These are phyloP conservation scores for Phytophthora ohioensis DNA, from an alignment of 352 stramenopile genomes.

Conservation along the genomic window DNA sequence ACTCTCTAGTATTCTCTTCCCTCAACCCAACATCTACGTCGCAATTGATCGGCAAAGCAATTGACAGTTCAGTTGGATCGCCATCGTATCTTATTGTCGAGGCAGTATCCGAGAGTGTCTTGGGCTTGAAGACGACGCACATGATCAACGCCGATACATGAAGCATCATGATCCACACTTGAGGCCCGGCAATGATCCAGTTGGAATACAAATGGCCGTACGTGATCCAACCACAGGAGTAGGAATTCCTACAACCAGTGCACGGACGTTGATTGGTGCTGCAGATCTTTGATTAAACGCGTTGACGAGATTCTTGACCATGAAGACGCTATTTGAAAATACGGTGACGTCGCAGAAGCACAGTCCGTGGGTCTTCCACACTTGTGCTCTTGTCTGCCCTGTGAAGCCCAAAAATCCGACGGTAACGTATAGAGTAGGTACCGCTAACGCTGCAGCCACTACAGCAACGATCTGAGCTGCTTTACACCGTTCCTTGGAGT, in stretches of 20 bases:
- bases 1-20: too few species aligned
- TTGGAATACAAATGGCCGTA: neutral
- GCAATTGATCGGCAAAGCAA: too few species aligned
- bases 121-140: neutral
- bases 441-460: neutral
- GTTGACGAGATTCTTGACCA: neutral
- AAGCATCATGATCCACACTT: slow-evolving; percentile 1
- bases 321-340: neutral
- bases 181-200: neutral
- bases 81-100: neutral
- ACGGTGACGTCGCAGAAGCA: slow-evolving; percentile 2
- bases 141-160: neutral
- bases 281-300: neutral
- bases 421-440: neutral
- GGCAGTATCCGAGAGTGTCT: neutral
- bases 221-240: neutral
- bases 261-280: neutral
- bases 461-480: neutral
- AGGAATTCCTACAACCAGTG: neutral
- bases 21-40: too few species aligned
- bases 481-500: neutral
- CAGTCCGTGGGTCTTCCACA: neutral
- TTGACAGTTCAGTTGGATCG: too few species aligned
- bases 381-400: neutral
- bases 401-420: neutral